phyloP scores from a whole-genome alignment of 352 stramenopile genomes.

The Thalassiosira mediterranea region DNA sequence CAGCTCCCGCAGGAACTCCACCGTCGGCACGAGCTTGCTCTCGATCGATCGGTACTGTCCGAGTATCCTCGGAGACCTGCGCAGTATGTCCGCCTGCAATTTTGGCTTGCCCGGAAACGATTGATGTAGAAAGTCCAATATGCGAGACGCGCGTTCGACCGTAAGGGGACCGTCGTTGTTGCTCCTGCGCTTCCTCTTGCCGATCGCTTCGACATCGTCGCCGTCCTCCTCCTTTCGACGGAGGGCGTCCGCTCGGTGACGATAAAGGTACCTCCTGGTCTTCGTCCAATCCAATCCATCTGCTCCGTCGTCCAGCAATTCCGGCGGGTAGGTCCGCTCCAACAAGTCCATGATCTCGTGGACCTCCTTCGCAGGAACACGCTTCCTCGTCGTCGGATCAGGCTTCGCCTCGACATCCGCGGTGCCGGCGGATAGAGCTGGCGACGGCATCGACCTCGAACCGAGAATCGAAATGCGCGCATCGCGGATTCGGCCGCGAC shows the following conservation, averaged over 20 bases:
- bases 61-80: conserved; percentile 69
- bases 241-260: conserved; percentile 39
- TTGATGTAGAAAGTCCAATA: conserved; percentile 64
- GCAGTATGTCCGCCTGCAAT: conserved; percentile 53
- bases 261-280: conserved; percentile 67
- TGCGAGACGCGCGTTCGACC: conserved; percentile 30
- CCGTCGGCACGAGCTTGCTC: conserved; percentile 62
- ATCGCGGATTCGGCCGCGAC: no score
- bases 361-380: background rate
- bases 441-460: no score
- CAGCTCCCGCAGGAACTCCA: conserved; percentile 70
- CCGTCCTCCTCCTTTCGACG: background rate
- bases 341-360: conserved; percentile 7
- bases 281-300: conserved; percentile 52
- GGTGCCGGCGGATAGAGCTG: background rate
- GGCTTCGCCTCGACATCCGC: background rate
- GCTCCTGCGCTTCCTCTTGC: background rate
- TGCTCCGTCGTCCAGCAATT: background rate
- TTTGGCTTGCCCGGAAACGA: conserved; percentile 37
- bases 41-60: conserved; percentile 57
- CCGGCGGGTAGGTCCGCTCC: conserved; percentile 6
- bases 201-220: background rate
- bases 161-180: conserved; percentile 25
- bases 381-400: background rate
- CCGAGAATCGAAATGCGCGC: no score